A percentile compares a stretch with the other conserved stretches of the same genome.
Evolutionary conservation across 331 rosid species (phyloP).

Genomic region (Pyrus hybrid): DNA sequence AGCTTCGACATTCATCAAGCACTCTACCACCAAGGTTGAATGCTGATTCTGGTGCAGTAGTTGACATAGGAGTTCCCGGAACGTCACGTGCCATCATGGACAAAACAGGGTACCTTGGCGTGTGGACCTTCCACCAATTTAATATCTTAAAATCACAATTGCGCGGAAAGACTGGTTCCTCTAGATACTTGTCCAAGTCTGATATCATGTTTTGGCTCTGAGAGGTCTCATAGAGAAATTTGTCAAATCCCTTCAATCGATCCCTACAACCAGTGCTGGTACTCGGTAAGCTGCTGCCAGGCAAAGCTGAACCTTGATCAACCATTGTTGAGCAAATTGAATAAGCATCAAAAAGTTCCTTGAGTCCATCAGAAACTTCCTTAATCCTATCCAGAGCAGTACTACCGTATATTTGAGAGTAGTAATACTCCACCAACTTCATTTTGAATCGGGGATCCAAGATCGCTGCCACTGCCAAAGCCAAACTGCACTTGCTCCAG

Average conservation of each 20-base stretch:
- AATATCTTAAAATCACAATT: constrained; percentile 70
- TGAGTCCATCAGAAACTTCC: constrained; percentile 81
- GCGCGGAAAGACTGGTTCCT: constrained; percentile 91
- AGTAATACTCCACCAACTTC: no score
- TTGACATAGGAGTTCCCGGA: constrained; percentile 92
- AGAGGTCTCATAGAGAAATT: constrained; percentile 83
- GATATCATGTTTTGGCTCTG: constrained; percentile 51
- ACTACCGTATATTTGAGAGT: constrained; percentile 84
- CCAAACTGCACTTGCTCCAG: no score
- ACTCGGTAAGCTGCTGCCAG: constrained; percentile 77
- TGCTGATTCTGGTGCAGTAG: constrained; percentile 57
- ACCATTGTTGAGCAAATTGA: constrained; percentile 75
- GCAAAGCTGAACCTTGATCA: constrained; percentile 86
- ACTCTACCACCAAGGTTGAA: constrained; percentile 61
- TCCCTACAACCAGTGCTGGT: constrained; percentile 32
- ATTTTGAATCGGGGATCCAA: no score
- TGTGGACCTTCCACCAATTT: constrained; percentile 98
- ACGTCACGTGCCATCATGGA: constrained; percentile 96
- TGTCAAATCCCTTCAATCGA: constrained; percentile 87
- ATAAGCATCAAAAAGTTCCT: constrained; percentile 78
- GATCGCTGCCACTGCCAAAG: no score
- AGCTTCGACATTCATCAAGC: constrained; percentile 43
- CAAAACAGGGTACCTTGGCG: constrained; percentile 89
- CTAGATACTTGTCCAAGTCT: constrained; percentile 88
- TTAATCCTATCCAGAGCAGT: constrained; percentile 79